Evolutionary conservation across 1,284 basidiomycete species (phyloP), one percentile per base, ranked within the genome.

Genomic region (Mrakiaceae sp.): DNA sequence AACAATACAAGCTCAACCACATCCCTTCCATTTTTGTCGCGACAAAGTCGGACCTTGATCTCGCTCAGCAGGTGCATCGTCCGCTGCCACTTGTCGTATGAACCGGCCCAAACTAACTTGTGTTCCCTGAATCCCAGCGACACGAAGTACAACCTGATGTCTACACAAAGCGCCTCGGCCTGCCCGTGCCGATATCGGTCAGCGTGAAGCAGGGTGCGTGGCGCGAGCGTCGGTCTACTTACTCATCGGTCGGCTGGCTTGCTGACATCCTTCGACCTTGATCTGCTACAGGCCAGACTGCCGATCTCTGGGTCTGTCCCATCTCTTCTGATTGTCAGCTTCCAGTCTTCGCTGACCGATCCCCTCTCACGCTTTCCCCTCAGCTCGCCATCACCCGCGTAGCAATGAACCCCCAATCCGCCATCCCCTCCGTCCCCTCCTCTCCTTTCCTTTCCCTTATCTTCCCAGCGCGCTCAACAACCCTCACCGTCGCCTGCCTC

Each of bases 71-170:
- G 81, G 89, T 87, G 66, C 70, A 80, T 72, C 53, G 42, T 56
- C 48, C 48, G 14, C 8, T 8, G 8, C 48, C 48, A 49, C 14
- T 3, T 14, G 14, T 49, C 48, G 9, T 8, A 8, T 49, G 48
- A 49, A 8, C 48, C 48, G 48, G 8, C 14, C 48, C 9, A 8
- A 9, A 14, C 4, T 16, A 16, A 16, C 51, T 12, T 52, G 51
- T 52, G 55, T 43, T 14, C 7, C n/a, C 3, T 56, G 7, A 1
- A 11, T 14, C 6, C 63, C 74, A 93, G 87, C 82, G 95, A 72
- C 94, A 98, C 74, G 94, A 98, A 80, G 94, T 98, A 12, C 95
- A 98, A 76, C 95, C 95, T 51, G 95, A 98, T 73, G 90, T 94
- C 11, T 98, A 98, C 76, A 93, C 90, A 74, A 81, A 91, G 71